These are phyloP conservation scores for Didymella pinodella DNA, from an alignment of 2,329 filamentous ascomycete genomes.

Conservation along the genomic window DNA sequence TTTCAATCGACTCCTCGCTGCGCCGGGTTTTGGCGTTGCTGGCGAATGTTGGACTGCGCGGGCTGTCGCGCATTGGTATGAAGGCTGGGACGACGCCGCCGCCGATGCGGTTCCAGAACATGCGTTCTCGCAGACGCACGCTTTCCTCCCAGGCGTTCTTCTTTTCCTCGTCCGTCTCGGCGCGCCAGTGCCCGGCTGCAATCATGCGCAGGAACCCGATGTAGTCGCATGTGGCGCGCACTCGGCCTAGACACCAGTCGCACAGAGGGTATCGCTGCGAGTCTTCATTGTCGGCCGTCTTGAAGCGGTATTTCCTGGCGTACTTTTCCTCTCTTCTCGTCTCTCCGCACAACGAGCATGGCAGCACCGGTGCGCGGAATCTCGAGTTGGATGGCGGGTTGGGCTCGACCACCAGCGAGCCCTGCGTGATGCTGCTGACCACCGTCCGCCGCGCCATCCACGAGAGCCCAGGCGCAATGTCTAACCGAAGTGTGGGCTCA, in stretches of 20 bases:
- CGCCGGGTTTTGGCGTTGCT: slow-evolving; percentile 34
- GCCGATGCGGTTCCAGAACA: slow-evolving; percentile 96
- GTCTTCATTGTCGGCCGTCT: slow-evolving; percentile 83
- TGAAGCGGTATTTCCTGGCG: slow-evolving; percentile 84
- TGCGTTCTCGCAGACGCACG: slow-evolving; percentile 85
- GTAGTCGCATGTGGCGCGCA: slow-evolving; percentile 91
- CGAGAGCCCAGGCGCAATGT: slow-evolving; percentile 87
- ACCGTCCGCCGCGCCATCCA: slow-evolving; percentile 92
- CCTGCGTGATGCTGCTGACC: slow-evolving; percentile 81
- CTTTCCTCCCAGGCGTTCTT: slow-evolving; percentile 95
- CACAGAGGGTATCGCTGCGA: slow-evolving; percentile 91
- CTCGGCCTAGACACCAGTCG: slow-evolving; percentile 81
- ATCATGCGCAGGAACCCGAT: slow-evolving; percentile 90
- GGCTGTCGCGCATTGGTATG: slow-evolving; percentile 44
- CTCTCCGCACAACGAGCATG: slow-evolving; percentile 92
- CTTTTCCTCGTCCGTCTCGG: slow-evolving; percentile 82
- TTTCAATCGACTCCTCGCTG: slow-evolving; percentile 42
- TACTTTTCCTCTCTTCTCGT: slow-evolving; percentile 73
- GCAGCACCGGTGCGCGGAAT: slow-evolving; percentile 65
- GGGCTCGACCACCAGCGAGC: slow-evolving; percentile 87
- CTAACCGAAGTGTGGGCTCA: slow-evolving; percentile 89
- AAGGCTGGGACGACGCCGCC: slow-evolving; percentile 83
- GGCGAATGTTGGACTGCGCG: slow-evolving; percentile 45
- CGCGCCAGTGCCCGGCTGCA: slow-evolving; percentile 89
- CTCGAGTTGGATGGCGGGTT: slow-evolving; percentile 58